Base-by-base conservation (phyloP, 2,329 filamentous ascomycete genomes). In the Trichothecium sympodiale region DNA sequence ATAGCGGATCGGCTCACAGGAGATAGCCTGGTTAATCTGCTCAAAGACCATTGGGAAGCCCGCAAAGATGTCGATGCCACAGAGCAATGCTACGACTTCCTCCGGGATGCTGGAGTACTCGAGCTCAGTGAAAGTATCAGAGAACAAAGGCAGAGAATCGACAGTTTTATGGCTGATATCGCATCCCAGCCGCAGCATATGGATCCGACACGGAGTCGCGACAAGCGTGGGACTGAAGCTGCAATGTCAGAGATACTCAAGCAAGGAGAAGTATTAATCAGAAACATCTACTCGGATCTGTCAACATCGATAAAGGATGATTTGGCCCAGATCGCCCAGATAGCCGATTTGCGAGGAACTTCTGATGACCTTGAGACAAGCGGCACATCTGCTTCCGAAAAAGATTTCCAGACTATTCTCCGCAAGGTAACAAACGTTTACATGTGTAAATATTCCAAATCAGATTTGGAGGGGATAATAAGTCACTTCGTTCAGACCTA, bases 371-470 rank as follows among this genome's bases (percentile, higher is more conserved):
- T 10, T 6, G 20, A 10, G 20, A 25, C 20, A 10, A 25, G 20
- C 10, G 20, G 10, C 20, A 10, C 20, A 6, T 25, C 10, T 10
- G 10, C 10, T 10, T 25, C 10, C 6, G 20, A 25, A 5, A 17
- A 34, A 15, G 44, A 48, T 12, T 53, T 54, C 25, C 53, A 53
- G 35, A 42, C 42, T 8, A 35, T 50, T 5, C 38, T 58, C 10
- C 40, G 42, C 2, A 47, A 43, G 36, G 37, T 62, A 3, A 65
- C 65, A 3, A 57, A 57, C 30, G 41, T 50, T 6, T 55, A 54
- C 27, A 46, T 45, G 12, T 45, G 52, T 32, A 29, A 28, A 2
- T 47, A 54, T 26, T 42, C 46, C 5, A 36, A 45, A 2, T 38
- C 45, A 8, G 45, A 56, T 18, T 41, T 54, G 9, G 54, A 59